Percentiles rank a stretch among this genome's conserved stretches.
These are phyloP conservation scores for Hortiboletus flavorubellus DNA, from an alignment of 768 basidiomycete species.

Conservation along the genomic window DNA sequence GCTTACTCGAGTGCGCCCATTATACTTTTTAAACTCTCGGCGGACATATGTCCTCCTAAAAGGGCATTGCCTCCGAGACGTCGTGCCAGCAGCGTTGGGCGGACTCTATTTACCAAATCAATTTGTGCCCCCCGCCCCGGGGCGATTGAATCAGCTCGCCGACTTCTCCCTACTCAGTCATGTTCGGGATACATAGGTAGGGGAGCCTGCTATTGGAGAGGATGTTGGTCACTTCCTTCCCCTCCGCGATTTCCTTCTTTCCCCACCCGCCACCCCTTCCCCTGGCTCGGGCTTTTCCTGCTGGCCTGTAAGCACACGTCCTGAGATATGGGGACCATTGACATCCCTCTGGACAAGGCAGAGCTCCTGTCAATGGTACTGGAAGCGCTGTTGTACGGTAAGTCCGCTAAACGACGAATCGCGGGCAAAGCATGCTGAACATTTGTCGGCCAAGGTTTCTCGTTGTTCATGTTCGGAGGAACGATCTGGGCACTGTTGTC, in stretches of 20 bases:
- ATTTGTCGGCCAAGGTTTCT: slow-evolving; percentile 27
- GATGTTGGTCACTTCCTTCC: background rate
- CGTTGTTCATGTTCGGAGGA: slow-evolving; percentile 33
- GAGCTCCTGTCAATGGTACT: slow-evolving; percentile 18
- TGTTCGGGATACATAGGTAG: background rate
- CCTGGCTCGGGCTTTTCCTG: background rate
- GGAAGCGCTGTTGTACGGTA: slow-evolving; percentile 23
- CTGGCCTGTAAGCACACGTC: background rate
- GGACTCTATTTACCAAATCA: background rate
- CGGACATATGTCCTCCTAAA: too few species aligned
- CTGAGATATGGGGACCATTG: background rate
- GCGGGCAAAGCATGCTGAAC: background rate
- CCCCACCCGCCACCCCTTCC: too few species aligned
- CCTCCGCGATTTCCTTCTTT: too few species aligned
- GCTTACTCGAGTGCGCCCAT: too few species aligned
- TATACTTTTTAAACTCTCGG: too few species aligned
- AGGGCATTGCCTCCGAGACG: background rate
- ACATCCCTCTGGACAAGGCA: slow-evolving; percentile 18
- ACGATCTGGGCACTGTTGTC: slow-evolving; percentile 26
- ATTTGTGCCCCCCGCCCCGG: too few species aligned
- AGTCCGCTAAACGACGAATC: background rate
- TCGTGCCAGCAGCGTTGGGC: background rate
- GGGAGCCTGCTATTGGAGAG: background rate
- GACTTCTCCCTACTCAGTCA: background rate
- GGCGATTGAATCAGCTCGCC: background rate